Evolutionary conservation across 1,284 basidiomycete species (phyloP).

Genomic region (Cystobasidium sp.): DNA sequence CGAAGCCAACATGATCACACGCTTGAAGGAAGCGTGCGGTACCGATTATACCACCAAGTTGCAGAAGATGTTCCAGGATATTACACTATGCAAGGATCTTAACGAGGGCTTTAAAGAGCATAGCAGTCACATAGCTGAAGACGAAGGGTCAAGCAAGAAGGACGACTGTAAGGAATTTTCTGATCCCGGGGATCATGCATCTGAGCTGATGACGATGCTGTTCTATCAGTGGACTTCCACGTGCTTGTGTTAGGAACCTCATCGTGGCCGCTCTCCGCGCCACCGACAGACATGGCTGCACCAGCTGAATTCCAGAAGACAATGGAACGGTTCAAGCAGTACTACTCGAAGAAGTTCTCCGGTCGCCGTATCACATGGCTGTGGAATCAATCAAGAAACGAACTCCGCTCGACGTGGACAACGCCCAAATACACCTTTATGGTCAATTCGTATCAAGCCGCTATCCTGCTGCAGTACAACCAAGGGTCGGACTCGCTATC

Average conservation of each 20-base stretch:
- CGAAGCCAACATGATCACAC: constrained; percentile 97
- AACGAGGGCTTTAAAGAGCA: constrained; percentile 96
- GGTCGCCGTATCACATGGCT: constrained; percentile 96
- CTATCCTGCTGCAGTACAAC: constrained; percentile 93
- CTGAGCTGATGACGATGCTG: neutral
- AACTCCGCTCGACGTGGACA: constrained; percentile 88
- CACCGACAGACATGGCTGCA: constrained; percentile 85
- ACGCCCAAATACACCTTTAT: constrained; percentile 93
- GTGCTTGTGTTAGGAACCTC: constrained; percentile 94
- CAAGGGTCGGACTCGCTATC: constrained; percentile 76
- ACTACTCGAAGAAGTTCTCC: constrained; percentile 89
- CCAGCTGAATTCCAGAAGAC: constrained; percentile 84
- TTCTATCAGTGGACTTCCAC: constrained; percentile 73
- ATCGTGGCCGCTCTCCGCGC: constrained; percentile 86
- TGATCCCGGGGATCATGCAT: neutral
- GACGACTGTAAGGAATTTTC: constrained; percentile 63
- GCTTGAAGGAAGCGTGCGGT: constrained; percentile 96
- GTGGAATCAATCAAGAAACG: constrained; percentile 97
- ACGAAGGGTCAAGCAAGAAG: constrained; percentile 58
- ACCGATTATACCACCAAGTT: constrained; percentile 99
- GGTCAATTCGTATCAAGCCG: constrained; percentile 94
- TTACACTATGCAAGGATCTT: constrained; percentile 92
- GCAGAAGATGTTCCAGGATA: constrained; percentile 94
- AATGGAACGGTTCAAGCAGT: constrained; percentile 89
- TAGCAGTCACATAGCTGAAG: constrained; percentile 61